Conservation (phyloP, 805 yeast species). For the Tetrapisispora iriomotensis region DNA sequence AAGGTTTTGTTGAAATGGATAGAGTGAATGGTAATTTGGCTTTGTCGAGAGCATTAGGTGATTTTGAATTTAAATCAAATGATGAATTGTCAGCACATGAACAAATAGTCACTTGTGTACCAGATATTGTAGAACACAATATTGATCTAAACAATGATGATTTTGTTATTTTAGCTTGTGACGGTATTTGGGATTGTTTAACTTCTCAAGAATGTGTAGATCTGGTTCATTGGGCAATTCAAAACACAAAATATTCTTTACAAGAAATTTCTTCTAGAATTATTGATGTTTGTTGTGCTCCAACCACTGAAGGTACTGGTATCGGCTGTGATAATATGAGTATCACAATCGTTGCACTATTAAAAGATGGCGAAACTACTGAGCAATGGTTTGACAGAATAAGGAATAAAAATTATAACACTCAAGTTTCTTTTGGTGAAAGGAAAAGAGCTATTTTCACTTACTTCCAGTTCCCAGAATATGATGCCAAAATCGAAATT, state of each 20-base stretch:
- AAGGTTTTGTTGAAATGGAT: slow-evolving; percentile 95
- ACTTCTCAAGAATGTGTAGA: slow-evolving; percentile 90
- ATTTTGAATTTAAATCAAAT: slow-evolving; percentile 70
- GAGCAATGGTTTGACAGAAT: slow-evolving; percentile 56
- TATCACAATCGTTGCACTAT: slow-evolving; percentile 75
- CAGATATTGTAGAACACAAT: slow-evolving; percentile 81
- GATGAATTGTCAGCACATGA: slow-evolving; percentile 84
- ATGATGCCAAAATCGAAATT: slow-evolving; percentile 30
- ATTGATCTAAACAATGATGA: slow-evolving; percentile 63
- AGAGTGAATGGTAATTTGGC: slow-evolving; percentile 97
- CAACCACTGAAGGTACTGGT: slow-evolving; percentile 86
- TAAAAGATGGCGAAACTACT: slow-evolving; percentile 40
- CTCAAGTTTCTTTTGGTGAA: slow-evolving; percentile 34
- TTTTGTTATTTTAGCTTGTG: slow-evolving; percentile 89
- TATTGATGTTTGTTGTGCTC: slow-evolving; percentile 94
- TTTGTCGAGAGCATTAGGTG: slow-evolving; percentile 79
- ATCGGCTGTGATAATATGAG: slow-evolving; percentile 99
- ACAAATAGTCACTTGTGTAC: slow-evolving; percentile 90
- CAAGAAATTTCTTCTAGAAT: slow-evolving; percentile 74
- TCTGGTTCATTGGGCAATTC: slow-evolving; percentile 82
- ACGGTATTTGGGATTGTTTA: slow-evolving; percentile 98
- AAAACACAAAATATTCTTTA: slow-evolving; percentile 51
- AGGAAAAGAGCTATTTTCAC: slow-evolving; percentile 43
- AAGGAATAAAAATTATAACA: slow-evolving; percentile 28
- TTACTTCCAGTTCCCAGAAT: slow-evolving; percentile 38